Base-by-base conservation (phyloP, 2,329 filamentous ascomycete genomes). In the Colletotrichum agaves region DNA sequence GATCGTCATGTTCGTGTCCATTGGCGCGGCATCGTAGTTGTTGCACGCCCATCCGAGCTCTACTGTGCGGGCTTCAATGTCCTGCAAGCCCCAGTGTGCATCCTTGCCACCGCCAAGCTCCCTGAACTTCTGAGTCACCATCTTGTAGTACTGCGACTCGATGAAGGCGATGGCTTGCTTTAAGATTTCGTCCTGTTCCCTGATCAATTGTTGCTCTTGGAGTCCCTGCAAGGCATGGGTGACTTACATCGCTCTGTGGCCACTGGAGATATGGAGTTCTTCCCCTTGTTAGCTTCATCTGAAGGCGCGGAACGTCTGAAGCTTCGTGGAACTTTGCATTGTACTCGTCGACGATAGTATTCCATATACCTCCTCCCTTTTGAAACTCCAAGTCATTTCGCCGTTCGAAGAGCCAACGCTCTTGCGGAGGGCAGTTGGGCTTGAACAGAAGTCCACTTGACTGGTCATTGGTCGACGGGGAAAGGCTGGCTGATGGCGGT, bases 281-380 rank as follows among this genome's bases (percentile, higher is more conserved):
- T 3, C 82, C 82, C 6, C 86, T 81, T 12, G 82, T 82, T 44
- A 87, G 80, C 73, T 84, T 85, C 86, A 88, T 88, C 71, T 88
- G 86, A 4, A 88, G 78, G 56, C 81, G 81, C 55, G 85, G 83
- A 69, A 85, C 84, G 41, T 81, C 78, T 5, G 77, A 78, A 13
- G 76, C 76, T 67, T 80, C 77, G 10, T 73, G 62, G 58, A 81
- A 81, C 19, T 67, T 66, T 8, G 70, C 63, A 13, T 73, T 73
- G 67, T 80, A 88, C 63, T 83, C 80, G 5, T 73, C 74, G 55
- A 81, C 79, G 64, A 88, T 87, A 43, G 80, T 78, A 23, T 85
- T 82, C 86, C 86, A 88, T 85, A 88, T 88, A 37, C 85, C 84
- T 70, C 85, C 85, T 15, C 86, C 86, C 71, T 85, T 85, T 58